Evolutionary conservation across 2,329 filamentous ascomycete genomes (phyloP), one percentile per base, ranked within the genome.

Genomic region (Geoglossum cookeanum): DNA sequence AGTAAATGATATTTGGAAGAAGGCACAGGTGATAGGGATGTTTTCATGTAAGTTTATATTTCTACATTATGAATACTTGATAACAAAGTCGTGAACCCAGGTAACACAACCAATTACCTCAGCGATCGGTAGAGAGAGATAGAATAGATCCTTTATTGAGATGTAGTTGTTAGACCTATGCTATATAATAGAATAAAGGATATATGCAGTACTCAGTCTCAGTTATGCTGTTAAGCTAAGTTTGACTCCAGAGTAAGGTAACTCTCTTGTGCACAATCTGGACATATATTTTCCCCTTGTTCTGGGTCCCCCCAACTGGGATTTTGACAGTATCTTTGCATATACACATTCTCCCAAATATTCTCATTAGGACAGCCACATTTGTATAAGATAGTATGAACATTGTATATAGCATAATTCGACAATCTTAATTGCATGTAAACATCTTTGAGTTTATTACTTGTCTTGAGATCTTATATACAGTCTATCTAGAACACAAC

Each of bases 151-250:
- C 39, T 44, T 44, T 44, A 6, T 37, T 37, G 3, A 37, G 35
- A 3, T 13, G 35, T 44, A 4, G 3, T 44, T 44, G n/a, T 44
- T 44, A n/a, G 6, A 44, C 4, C 39, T 3, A 44, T n/a, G 39
- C 4, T 44, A 44, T n/a, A 44, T n/a, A 3, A n/a, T 4, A n/a
- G 39, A 44, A 44, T 44, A 44, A 44, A 37, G 8, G 39, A 44
- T 44, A 44, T 4, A 44, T 44, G 39, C 4, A 6, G 39, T 4
- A 3, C 39, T 44, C 39, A 44, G 13, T 44, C 39, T 44, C 39
- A 22, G 22, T 2, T 22, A 37, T 13, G 61, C 64, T 47, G 60
- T 44, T 4, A 44, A n/a, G 39, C 3, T 1, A 4, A 44, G 39
- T 44, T 44, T 4, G 39, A 3, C 39, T 44, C 39, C 39, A 15